Evolutionary conservation across 805 yeast species (phyloP), one percentile per base, ranked within the genome.

Genomic region (Lachancea quebecensis): DNA sequence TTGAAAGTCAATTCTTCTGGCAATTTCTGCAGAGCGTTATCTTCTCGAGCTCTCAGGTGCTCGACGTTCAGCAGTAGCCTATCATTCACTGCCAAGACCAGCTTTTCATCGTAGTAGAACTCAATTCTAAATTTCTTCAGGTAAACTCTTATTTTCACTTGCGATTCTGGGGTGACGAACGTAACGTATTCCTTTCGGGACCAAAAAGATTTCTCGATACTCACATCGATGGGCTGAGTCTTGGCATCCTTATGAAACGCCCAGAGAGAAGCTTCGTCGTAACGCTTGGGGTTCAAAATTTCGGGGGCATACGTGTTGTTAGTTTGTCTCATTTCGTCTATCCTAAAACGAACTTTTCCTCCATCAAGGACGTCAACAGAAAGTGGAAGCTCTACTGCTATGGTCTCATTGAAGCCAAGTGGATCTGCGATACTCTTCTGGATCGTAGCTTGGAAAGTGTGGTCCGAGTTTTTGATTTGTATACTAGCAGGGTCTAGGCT

Each of bases 41-140:
- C 63, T 7, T 69, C 74, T 48, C 62, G 56, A 0, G 71, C 60
- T 58, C 97, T 73, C 60, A 71, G 75, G 56, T 91, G 97, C 62
- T 93, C 99, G n/a, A 83, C 47, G 57, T 91, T 91, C 48, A 93
- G 65, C 39, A 87, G 74, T 30, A 77, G 68, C 35, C 81, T 70
- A 42, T 82, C 89, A 61, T 93, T 93, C 15, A 90, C 57, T 1
- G 76, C 66, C 10, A 88, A 53, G 48, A 78, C 78, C 0, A 65
- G 60, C 15, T 66, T 62, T 4, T 71, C 75, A 1, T 77, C 62
- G 43, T 75, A 68, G 17, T 45, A 67, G 2, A 88, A 55, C 1
- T 69, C 65, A 33, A 85, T 55, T 50, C 70, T 71, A 48, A 88
- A 70, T 0, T 84, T 80, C 10, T 59, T 55, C 36, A 72, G 62